Base-by-base conservation (phyloP, 352 stramenopile genomes). In the Pythium apleroticum region DNA sequence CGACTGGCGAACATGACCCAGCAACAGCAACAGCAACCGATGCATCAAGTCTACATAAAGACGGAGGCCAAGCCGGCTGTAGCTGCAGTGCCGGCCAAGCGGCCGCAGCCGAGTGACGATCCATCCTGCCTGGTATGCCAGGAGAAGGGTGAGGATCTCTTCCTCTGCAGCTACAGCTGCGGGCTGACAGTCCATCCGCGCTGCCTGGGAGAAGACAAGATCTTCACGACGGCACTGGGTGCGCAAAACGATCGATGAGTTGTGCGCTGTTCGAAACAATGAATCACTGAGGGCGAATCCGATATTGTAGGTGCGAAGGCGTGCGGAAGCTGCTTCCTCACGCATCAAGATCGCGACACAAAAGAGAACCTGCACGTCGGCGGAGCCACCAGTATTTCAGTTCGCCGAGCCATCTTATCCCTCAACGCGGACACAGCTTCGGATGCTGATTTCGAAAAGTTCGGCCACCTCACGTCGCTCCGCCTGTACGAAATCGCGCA, bases 341-440 rank as follows among this genome's bases (percentile, higher is more conserved):
- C 85, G 57, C 78, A 89, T 39, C 79, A 90, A 54, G 88, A 90
- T 60, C 76, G 85, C 8, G 72, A 74, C 15, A 80, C 78, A 27
- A 75, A 83, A n/a, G 85, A 93, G 64, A 80, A 91, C 68, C 41
- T 91, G 30, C 86, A 80, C 6, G 86, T 86, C 53, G 82, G 82
- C 31, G 85, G 81, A 39, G 58, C 63, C 22, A 71, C 74, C 52
- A 78, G 76, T 22, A 66, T 90, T 43, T 88, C 78, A 57, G 81
- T 90, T 71, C 15, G 69, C 57, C 75, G 83, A 19, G 82, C 85
- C 12, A 88, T 93, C 46, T 63, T 91, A 57, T 89, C 74, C 31
- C 52, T 91, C 14, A 93, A 91, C 33, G 60, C 88, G 10, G 82
- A 93, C 58, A 91, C 78, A 22, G 89, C 84, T 37, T 84, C 52